Evolutionary conservation across 2,329 filamentous ascomycete genomes (phyloP), one percentile per base, ranked within the genome.

Genomic region (Septoria linicola): DNA sequence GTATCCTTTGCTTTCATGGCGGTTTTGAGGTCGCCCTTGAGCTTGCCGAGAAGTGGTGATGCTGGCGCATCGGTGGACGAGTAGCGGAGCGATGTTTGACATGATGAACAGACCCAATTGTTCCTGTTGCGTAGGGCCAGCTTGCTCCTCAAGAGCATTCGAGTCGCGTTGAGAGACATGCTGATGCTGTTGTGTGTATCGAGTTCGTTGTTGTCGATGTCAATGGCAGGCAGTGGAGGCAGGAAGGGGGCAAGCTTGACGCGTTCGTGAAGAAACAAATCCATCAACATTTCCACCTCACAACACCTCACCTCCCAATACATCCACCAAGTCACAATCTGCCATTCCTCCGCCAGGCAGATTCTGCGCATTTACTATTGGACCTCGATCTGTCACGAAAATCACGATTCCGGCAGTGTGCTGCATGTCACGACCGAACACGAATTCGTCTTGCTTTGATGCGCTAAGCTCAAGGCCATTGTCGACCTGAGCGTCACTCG

Each of bases 1-100:
- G 71, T 74, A 63, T 77, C 73, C 62, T 76, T 76, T n/a, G 70
- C 61, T 52, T 71, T 70, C 69, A 78, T 73, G 25, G 75, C 73
- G 4, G 61, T 69, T 57, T 77, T 77, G 35, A 78, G 70, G 53
- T 77, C 75, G 11, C 63, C 57, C 25, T 74, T 68, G 42, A 78
- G 65, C 53, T 73, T 73, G 25, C 71, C 65, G 10, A 77, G 71
- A 21, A 77, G 62, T 19, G 69, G 67, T n/a, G 70, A 62, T 36
- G 70, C 62, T 23, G 59, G 39, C 5, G 66, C 48, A 4, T 66
- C 41, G 14, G 62, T 53, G 32, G 63, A 61, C 41, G 53, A 56
- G 41, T 61, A 60, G 21, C 44, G 44, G 23, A 27, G 23, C 8
- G 35, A 14, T 41, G 35, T 40, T 34, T 60, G 62, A 54, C 63